A percentile compares a stretch with the other conserved stretches of the same genome.
These are phyloP conservation scores for Phytophthora cajani DNA, from an alignment of 352 stramenopile species.

Conservation along the genomic window DNA sequence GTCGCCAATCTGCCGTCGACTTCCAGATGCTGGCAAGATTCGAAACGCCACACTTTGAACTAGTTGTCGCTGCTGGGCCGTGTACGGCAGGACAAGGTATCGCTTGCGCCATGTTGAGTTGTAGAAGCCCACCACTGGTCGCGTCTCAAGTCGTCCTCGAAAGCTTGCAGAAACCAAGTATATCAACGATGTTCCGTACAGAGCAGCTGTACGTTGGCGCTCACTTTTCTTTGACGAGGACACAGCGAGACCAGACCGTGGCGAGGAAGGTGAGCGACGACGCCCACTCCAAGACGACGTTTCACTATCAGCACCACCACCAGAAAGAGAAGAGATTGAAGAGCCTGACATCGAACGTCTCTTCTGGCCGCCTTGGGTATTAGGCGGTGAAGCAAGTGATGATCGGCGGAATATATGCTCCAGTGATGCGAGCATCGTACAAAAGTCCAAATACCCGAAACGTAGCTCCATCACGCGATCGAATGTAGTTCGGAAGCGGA, in stretches of 20 bases:
- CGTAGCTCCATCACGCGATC: conserved; percentile 82
- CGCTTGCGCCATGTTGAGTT: conserved; percentile 83
- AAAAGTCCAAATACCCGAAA: conserved; percentile 88
- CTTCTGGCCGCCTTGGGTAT: conserved; percentile 22
- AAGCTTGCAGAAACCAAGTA: conserved; percentile 81
- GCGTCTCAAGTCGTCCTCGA: conserved; percentile 74
- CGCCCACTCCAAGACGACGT: conserved; percentile 37
- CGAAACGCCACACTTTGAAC: conserved; percentile 80
- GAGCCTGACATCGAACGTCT: conserved; percentile 57
- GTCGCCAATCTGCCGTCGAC: conserved; percentile 62
- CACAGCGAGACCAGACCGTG: conserved; percentile 20
- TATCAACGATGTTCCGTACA: conserved; percentile 74
- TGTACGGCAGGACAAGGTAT: conserved; percentile 84
- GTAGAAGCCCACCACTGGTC: conserved; percentile 79
- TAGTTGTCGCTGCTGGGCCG: conserved; percentile 66
- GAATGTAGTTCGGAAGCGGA: conserved; percentile 74
- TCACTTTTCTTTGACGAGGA: conserved; percentile 32
- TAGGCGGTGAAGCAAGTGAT: conserved; percentile 12
- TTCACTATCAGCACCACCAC: conserved; percentile 41
- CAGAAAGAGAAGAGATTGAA: conserved; percentile 59
- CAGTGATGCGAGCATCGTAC: conserved; percentile 64
- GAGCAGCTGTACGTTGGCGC: conserved; percentile 44
- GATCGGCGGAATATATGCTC: conserved; percentile 62
- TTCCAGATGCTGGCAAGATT: conserved; percentile 68
- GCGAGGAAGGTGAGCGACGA: conserved; percentile 34